Evolutionary conservation across 208 protist genomes (phyloP).

Genomic region (Vickermania spadyakhi): DNA sequence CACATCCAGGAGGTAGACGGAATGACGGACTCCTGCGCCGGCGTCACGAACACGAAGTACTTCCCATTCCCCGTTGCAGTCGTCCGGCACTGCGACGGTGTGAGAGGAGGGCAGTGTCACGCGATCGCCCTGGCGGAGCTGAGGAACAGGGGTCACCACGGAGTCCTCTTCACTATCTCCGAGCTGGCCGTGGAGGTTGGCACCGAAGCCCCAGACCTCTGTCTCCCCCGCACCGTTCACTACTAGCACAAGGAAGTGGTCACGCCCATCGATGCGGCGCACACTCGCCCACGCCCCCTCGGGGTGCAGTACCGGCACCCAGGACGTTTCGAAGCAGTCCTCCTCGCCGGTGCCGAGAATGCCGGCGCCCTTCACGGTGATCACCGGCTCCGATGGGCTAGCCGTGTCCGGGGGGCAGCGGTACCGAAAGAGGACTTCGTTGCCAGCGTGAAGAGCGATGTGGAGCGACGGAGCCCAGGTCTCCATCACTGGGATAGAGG

Average conservation of each 20-base stretch:
- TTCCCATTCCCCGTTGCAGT: slow-evolving; percentile 6
- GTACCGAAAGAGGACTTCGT: slow-evolving; percentile 50
- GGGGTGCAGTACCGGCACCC: slow-evolving; percentile 3
- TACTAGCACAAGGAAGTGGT: slow-evolving; percentile 43
- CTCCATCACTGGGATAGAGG: slow-evolving; percentile 34
- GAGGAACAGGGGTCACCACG: slow-evolving; percentile 10
- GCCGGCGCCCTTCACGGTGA: slow-evolving; percentile 31
- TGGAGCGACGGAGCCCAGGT: background rate
- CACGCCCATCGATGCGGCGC: slow-evolving; percentile 24
- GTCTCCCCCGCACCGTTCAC: background rate
- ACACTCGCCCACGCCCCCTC: slow-evolving; percentile 7
- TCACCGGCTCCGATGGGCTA: slow-evolving; percentile 1
- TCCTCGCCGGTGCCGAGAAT: slow-evolving; percentile 46
- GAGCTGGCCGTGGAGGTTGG: slow-evolving; percentile 75
- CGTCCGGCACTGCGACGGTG: background rate
- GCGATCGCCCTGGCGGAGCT: slow-evolving; percentile 29
- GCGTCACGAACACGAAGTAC: slow-evolving; percentile 34
- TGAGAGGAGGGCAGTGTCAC: slow-evolving; percentile 9
- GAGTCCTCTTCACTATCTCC: slow-evolving; percentile 10
- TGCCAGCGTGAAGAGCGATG: slow-evolving; percentile 39
- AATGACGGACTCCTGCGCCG: slow-evolving; percentile 51
- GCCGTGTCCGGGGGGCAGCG: background rate
- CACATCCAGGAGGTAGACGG: slow-evolving; percentile 60
- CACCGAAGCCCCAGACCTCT: slow-evolving; percentile 62
- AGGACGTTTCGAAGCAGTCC: slow-evolving; percentile 14